Evolutionary conservation across 306 rosid genomes (phyloP).

Genomic region (Herpetospermum pedunculosum): DNA sequence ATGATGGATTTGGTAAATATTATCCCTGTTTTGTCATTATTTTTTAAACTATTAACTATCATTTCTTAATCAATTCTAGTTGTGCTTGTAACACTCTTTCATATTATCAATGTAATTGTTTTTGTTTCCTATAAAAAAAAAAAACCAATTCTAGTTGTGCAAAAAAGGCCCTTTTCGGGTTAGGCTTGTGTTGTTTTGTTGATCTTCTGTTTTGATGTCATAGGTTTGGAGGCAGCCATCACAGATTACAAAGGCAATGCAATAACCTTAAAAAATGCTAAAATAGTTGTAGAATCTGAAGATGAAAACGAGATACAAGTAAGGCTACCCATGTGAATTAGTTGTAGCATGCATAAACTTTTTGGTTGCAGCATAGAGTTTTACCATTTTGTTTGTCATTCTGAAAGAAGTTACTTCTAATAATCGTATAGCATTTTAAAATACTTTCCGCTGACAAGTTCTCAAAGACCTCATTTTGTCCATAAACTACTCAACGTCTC

Average conservation of each 20-base stretch:
- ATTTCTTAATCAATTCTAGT: background rate
- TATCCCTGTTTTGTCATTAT: background rate
- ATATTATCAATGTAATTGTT: too few relatives aligned
- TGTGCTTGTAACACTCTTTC: too few relatives aligned
- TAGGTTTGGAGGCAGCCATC: conserved; percentile 70
- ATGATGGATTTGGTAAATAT: background rate
- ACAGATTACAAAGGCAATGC: conserved; percentile 32
- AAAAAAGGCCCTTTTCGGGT: background rate
- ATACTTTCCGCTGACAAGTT: too few relatives aligned
- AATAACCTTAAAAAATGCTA: conserved; percentile 26
- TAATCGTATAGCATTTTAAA: too few relatives aligned
- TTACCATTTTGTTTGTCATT: background rate
- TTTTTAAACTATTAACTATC: background rate
- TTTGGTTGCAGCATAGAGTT: background rate
- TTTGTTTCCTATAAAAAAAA: too few relatives aligned
- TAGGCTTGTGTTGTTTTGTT: background rate
- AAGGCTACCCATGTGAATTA: conserved; percentile 13
- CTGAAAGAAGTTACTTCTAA: too few relatives aligned
- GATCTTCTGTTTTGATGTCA: conserved; percentile 7
- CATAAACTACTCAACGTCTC: background rate
- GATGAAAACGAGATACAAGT: conserved; percentile 57
- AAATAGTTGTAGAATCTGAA: conserved; percentile 40
- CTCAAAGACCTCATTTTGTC: background rate
- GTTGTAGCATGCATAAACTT: background rate
- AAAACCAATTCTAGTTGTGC: background rate